Conservation (phyloP, 768 basidiomycete genomes). For the Boletus rubroflammeus region DNA sequence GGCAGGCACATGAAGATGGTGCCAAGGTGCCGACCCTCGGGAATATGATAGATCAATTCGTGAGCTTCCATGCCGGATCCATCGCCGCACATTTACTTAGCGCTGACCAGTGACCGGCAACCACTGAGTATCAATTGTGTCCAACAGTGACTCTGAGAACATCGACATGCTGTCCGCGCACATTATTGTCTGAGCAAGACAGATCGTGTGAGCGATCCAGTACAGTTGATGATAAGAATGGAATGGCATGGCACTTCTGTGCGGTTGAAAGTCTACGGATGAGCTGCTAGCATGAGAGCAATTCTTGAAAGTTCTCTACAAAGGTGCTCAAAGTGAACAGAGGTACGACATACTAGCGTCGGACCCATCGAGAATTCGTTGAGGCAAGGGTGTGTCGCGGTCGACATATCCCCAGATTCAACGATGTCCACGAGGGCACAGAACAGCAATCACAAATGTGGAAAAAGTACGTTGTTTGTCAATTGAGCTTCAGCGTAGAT, state of each 20-base stretch:
- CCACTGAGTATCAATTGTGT: background rate
- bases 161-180: too few species aligned
- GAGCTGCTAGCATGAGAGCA: background rate
- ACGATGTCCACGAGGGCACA: background rate
- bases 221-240: background rate
- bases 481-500: background rate
- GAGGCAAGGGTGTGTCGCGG: background rate
- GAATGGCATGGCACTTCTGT: background rate
- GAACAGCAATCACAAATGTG: background rate
- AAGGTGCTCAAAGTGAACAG: background rate
- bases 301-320: background rate
- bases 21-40: background rate
- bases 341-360: background rate
- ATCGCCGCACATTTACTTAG: background rate
- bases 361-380: background rate
- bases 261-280: background rate
- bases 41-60: background rate
- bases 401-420: background rate
- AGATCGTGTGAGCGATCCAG: background rate
- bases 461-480: background rate
- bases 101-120: background rate
- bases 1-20: background rate
- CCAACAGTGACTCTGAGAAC: background rate
- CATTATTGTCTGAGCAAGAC: background rate
- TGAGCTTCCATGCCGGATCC: background rate